A percentile compares a stretch with the other conserved stretches of the same genome.
These are phyloP conservation scores for Graphiopsis chlorocephala DNA, from an alignment of 2,329 filamentous ascomycete genomes.

Conservation along the genomic window DNA sequence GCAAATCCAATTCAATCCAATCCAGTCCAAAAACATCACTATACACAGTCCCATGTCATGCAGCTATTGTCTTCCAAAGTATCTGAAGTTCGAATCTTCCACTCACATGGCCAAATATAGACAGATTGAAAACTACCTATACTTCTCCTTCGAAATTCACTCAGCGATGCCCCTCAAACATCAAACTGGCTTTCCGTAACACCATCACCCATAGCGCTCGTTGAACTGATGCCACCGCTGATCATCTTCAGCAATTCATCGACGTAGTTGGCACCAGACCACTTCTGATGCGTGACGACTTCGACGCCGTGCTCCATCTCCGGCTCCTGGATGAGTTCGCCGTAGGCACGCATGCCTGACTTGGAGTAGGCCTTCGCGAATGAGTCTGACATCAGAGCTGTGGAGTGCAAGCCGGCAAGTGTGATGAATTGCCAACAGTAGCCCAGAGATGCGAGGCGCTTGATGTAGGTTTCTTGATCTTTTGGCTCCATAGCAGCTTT, in stretches of 20 bases:
- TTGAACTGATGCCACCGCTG: constrained; percentile 84
- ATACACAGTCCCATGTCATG: too few species aligned
- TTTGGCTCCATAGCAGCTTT: constrained; percentile 88
- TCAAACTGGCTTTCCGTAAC: constrained; percentile 97
- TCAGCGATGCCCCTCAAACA: too few species aligned
- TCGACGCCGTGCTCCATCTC: constrained; percentile 90
- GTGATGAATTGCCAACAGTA: constrained; percentile 99
- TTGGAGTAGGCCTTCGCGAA: constrained; percentile 80
- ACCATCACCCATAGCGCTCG: constrained; percentile 93
- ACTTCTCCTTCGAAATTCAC: too few species aligned
- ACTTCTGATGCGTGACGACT: constrained; percentile 98
- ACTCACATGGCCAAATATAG: too few species aligned
- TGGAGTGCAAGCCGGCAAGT: constrained; percentile 93
- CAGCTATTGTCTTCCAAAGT: too few species aligned
- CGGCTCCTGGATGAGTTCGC: constrained; percentile 94
- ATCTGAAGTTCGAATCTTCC: too few species aligned
- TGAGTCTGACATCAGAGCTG: constrained; percentile 83
- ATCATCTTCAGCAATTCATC: constrained; percentile 98
- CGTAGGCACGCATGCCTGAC: constrained; percentile 91
- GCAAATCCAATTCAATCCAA: too few species aligned
- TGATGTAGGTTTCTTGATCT: constrained; percentile 97
- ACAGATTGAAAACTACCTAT: too few species aligned
- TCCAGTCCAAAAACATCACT: too few species aligned
- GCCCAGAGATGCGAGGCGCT: constrained; percentile 76
- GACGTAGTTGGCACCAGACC: constrained; percentile 91